These are phyloP conservation scores for Wickerhamiella galacta DNA, from an alignment of 805 yeast genomes.

Conservation along the genomic window DNA sequence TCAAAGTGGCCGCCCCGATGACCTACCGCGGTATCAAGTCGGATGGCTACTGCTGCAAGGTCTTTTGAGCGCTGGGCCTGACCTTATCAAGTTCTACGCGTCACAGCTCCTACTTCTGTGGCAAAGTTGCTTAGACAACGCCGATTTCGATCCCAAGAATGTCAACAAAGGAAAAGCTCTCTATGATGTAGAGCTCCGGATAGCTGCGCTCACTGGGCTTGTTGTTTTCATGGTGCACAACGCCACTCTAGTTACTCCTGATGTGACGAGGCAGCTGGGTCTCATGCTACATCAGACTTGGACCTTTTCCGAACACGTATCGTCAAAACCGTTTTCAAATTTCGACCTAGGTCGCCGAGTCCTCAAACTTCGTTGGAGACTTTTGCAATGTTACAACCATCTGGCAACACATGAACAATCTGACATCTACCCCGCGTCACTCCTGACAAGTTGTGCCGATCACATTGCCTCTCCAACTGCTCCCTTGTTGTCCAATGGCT, in stretches of 20 bases:
- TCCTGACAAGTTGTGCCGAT: slow-evolving; percentile 23
- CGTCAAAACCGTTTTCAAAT: slow-evolving; percentile 14
- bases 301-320: slow-evolving; percentile 15
- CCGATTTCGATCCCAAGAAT: slow-evolving; percentile 22
- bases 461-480: slow-evolving; percentile 7
- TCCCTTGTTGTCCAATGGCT: too few species aligned
- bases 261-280: slow-evolving; percentile 30
- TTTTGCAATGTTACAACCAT: slow-evolving; percentile 12
- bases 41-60: slow-evolving; percentile 55
- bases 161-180: too few species aligned
- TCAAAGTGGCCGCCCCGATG: slow-evolving; percentile 4
- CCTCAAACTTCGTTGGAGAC: slow-evolving; percentile 9
- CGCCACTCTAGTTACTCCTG: slow-evolving; percentile 25
- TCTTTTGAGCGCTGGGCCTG: slow-evolving; percentile 41
- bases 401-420: slow-evolving; percentile 9
- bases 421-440: slow-evolving; percentile 23
- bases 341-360: slow-evolving; percentile 14
- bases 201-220: slow-evolving; percentile 42
- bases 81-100: slow-evolving; percentile 36
- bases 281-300: slow-evolving; percentile 31
- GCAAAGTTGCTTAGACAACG: slow-evolving; percentile 36
- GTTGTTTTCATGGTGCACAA: slow-evolving; percentile 31
- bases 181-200: slow-evolving; percentile 33
- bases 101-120: slow-evolving; percentile 46
- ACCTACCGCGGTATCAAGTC: slow-evolving; percentile 3